Evolutionary conservation across 2,329 filamentous ascomycete genomes (phyloP).

Genomic region (Neoarthrinium moseri): DNA sequence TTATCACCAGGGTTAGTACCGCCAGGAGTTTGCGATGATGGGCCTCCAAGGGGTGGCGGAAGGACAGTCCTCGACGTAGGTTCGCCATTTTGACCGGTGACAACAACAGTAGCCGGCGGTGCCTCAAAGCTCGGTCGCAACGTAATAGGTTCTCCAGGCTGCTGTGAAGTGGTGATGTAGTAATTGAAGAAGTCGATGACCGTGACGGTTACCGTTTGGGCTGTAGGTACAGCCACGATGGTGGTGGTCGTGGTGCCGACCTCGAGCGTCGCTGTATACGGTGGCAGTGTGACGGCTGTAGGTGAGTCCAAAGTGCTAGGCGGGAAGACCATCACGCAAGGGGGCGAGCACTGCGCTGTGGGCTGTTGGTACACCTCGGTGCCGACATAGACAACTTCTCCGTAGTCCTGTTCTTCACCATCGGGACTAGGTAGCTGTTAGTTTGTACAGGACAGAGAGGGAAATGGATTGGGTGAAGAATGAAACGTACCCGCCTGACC

Average conservation of each 20-base stretch:
- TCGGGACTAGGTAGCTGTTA: background rate
- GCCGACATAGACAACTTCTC: conserved; percentile 9
- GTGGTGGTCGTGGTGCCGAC: conserved; percentile 8
- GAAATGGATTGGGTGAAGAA: conserved; percentile 7
- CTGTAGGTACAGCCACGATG: background rate
- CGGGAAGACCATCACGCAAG: conserved; percentile 8
- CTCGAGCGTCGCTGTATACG: conserved; percentile 9
- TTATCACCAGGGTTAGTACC: background rate
- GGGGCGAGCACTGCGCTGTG: conserved; percentile 3
- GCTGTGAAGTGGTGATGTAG: background rate
- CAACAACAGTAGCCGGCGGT: conserved; percentile 3
- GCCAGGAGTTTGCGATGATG: conserved; percentile 2
- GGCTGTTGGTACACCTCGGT: conserved; percentile 4
- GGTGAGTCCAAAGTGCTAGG: conserved; percentile 5
- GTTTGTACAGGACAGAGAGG: background rate
- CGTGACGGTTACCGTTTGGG: background rate
- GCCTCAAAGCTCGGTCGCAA: background rate
- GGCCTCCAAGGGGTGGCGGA: conserved; percentile 8
- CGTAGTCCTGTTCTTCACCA: background rate
- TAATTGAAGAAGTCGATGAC: conserved; percentile 3
- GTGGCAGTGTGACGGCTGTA: conserved; percentile 5
- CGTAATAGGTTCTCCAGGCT: background rate
- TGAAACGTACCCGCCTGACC: conserved; percentile 2
- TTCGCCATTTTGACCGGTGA: conserved; percentile 3
- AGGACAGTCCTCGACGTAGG: conserved; percentile 3